Conservation (phyloP, 2,329 filamentous ascomycete species). For the Malbranchea cinnamomea region DNA sequence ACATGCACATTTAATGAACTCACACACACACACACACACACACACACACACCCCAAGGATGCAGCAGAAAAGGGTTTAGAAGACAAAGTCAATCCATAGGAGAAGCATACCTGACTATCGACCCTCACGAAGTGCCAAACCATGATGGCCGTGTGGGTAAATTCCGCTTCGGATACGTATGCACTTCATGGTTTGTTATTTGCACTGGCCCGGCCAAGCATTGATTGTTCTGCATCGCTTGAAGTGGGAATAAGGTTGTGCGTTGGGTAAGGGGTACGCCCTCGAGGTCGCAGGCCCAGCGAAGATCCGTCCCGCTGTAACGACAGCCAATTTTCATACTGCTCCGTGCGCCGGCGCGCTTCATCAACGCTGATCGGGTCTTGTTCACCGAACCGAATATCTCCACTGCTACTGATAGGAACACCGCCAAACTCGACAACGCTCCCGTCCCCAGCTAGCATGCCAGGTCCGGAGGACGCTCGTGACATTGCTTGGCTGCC, state of each 20-base stretch:
- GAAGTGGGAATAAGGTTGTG: conserved; percentile 14
- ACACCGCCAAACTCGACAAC: conserved; percentile 9
- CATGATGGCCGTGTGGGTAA: no score
- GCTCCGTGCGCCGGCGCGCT: conserved; percentile 10
- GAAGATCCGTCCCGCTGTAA: not conserved
- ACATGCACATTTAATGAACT: no score
- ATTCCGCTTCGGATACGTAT: no score
- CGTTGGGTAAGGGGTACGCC: conserved; percentile 12
- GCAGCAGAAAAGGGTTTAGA: no score
- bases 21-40: no score
- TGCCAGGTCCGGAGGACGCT: conserved; percentile 14
- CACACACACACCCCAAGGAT: no score
- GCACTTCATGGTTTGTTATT: no score
- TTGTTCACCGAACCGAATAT: conserved; percentile 14
- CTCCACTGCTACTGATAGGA: conserved; percentile 6
- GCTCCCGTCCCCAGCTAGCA: conserved; percentile 12
- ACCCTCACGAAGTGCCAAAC: no score
- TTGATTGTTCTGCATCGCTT: conserved; percentile 9
- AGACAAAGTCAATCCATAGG: no score
- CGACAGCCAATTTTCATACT: conserved; percentile 6
- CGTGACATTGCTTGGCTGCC: conserved; percentile 11
- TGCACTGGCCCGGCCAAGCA: not conserved
- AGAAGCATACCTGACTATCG: no score
- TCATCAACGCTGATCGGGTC: conserved; percentile 13
- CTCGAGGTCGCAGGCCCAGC: not conserved